Conservation (phyloP, 2,329 filamentous ascomycete genomes). For the Colletotrichum orchidophilum region DNA sequence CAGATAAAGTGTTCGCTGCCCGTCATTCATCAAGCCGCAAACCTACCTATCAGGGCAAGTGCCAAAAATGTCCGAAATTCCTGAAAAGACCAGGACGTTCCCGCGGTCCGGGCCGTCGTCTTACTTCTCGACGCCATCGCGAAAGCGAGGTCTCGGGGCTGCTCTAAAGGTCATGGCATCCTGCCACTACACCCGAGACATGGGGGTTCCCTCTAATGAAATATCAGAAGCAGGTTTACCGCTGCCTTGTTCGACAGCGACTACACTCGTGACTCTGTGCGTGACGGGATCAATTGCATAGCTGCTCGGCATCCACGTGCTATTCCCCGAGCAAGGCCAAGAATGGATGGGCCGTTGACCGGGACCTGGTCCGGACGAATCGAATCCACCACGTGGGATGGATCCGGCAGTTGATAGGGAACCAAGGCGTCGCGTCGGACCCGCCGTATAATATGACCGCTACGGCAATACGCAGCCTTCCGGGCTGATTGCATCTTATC, state of each 20-base stretch:
- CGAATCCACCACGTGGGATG: constrained; percentile 30
- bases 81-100: not conserved
- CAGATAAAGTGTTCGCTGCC: not conserved
- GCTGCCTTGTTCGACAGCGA: not conserved
- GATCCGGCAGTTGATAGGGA: constrained; percentile 19
- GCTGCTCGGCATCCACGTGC: not conserved
- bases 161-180: not conserved
- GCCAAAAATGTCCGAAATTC: constrained; percentile 9
- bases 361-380: constrained; percentile 10
- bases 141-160: not conserved
- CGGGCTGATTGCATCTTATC: not conserved
- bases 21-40: not conserved
- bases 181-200: not conserved
- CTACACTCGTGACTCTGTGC: not conserved
- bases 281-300: constrained; percentile 2
- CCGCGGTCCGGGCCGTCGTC: not conserved
- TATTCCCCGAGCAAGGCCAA: not conserved
- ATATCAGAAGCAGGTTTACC: too few relatives aligned
- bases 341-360: not conserved
- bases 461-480: not conserved
- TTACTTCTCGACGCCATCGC: constrained; percentile 12
- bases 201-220: not conserved
- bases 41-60: constrained; percentile 24
- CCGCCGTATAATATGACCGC: not conserved
- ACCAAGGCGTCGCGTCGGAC: not conserved